Evolutionary conservation across 2,329 filamentous ascomycete genomes (phyloP).

Genomic region (Colletotrichum sp.): DNA sequence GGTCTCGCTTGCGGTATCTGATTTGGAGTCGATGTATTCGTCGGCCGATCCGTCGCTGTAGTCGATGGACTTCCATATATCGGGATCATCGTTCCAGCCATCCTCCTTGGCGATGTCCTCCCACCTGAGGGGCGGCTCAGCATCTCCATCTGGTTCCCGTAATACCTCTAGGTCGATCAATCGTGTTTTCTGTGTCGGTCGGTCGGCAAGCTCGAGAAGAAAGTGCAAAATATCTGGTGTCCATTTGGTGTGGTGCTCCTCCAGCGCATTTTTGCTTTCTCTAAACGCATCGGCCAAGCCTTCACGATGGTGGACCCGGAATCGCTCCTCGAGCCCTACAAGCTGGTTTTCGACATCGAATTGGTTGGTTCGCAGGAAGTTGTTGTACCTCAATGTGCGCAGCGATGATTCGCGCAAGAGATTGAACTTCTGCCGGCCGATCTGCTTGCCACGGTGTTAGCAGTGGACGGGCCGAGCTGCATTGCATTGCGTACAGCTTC

Average conservation of each 20-base stretch:
- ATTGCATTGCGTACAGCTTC: conserved; percentile 5
- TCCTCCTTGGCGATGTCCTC: conserved; percentile 80
- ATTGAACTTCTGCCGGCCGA: conserved; percentile 42
- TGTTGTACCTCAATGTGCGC: conserved; percentile 58
- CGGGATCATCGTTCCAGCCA: conserved; percentile 69
- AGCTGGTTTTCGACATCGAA: conserved; percentile 73
- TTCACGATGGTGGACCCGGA: conserved; percentile 80
- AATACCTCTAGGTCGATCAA: conserved; percentile 67
- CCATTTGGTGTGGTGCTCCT: conserved; percentile 62
- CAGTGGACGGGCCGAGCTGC: not conserved
- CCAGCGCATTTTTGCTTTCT: conserved; percentile 63
- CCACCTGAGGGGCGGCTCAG: conserved; percentile 69
- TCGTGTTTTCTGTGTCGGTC: conserved; percentile 73
- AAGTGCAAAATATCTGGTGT: conserved; percentile 82
- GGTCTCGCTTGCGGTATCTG: conserved; percentile 36
- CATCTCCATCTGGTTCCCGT: conserved; percentile 46
- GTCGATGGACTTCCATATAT: conserved; percentile 74
- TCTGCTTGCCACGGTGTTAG: conserved; percentile 21
- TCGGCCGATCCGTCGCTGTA: conserved; percentile 73
- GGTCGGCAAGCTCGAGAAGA: conserved; percentile 81
- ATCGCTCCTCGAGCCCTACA: conserved; percentile 83
- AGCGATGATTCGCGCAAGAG: conserved; percentile 54
- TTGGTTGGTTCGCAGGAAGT: conserved; percentile 72
- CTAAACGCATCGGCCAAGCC: conserved; percentile 76
- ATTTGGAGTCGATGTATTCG: conserved; percentile 42